A percentile compares a stretch with the other conserved stretches of the same genome.
phyloP scores from a whole-genome alignment of 148 eudicot genomes.

The Spergularia bocconei region DNA sequence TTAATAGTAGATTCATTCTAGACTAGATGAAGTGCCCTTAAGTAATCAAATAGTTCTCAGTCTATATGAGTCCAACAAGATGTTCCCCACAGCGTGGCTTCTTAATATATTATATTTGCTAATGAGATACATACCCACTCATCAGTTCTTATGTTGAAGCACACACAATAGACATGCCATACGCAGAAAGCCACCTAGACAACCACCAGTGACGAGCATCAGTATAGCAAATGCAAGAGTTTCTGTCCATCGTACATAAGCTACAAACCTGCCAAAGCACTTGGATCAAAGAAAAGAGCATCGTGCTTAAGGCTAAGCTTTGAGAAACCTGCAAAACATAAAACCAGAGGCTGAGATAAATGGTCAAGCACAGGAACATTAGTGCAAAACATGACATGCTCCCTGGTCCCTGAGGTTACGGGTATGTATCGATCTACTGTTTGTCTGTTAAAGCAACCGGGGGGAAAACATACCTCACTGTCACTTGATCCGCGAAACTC shows the following conservation, averaged over 20 bases:
- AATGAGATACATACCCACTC: constrained; percentile 60
- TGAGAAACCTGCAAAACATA: constrained; percentile 32
- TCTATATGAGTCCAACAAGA: neutral
- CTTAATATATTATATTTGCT: neutral
- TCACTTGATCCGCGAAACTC: neutral
- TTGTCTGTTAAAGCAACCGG: neutral
- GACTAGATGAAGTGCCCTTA: neutral
- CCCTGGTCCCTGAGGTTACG: neutral
- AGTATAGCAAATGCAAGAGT: neutral
- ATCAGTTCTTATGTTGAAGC: constrained; percentile 74
- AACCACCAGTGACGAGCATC: constrained; percentile 7
- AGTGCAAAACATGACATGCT: neutral
- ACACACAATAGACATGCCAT: constrained; percentile 76
- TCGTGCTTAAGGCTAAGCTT: constrained; percentile 57
- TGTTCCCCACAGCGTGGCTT: neutral
- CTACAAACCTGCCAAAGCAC: constrained; percentile 71
- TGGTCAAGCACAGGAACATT: neutral
- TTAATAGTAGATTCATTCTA: neutral
- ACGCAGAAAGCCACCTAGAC: constrained; percentile 51
- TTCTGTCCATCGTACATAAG: neutral
- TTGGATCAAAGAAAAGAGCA: constrained; percentile 65
- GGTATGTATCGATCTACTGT: neutral
- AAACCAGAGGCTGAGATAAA: neutral
- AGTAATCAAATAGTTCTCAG: neutral
- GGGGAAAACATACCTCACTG: constrained; percentile 11